A percentile compares a stretch with the other conserved stretches of the same genome.
These are phyloP conservation scores for Beauveria varroae DNA, from an alignment of 2,329 filamentous ascomycete genomes.

Conservation along the genomic window DNA sequence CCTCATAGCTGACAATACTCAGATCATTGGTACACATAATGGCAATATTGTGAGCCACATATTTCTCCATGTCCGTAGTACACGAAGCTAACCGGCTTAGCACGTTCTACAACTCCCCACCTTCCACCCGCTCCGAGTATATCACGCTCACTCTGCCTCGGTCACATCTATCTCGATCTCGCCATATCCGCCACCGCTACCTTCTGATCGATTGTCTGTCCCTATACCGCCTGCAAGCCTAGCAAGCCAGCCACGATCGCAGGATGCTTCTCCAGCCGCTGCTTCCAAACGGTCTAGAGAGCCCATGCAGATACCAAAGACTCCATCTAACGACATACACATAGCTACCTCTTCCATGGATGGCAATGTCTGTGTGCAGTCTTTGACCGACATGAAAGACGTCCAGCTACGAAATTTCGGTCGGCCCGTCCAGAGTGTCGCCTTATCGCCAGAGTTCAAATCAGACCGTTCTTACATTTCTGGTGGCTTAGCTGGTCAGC, in stretches of 20 bases:
- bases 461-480: conserved; percentile 84
- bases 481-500: conserved; percentile 77
- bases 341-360: conserved; percentile 92
- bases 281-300: conserved; percentile 46
- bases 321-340: conserved; percentile 83
- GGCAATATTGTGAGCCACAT: conserved; percentile 75
- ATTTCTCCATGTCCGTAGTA: neutral
- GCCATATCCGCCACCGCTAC: conserved; percentile 57
- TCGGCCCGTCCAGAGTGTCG: conserved; percentile 83
- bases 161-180: conserved; percentile 87
- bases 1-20: conserved; percentile 25
- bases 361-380: conserved; percentile 89
- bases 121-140: conserved; percentile 74
- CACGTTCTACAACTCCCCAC: conserved; percentile 79
- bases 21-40: conserved; percentile 92
- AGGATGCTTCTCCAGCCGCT: conserved; percentile 38
- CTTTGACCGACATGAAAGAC: conserved; percentile 79
- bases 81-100: conserved; percentile 37
- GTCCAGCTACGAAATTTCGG: conserved; percentile 90
- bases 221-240: conserved; percentile 20
- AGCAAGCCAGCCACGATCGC: conserved; percentile 20
- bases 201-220: neutral
- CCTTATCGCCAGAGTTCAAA: conserved; percentile 91
- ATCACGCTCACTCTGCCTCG: conserved; percentile 88
- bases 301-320: conserved; percentile 55